Evolutionary conservation across 176 grass and related monocot species (phyloP).

Genomic region (Aegilops sharonensis): DNA sequence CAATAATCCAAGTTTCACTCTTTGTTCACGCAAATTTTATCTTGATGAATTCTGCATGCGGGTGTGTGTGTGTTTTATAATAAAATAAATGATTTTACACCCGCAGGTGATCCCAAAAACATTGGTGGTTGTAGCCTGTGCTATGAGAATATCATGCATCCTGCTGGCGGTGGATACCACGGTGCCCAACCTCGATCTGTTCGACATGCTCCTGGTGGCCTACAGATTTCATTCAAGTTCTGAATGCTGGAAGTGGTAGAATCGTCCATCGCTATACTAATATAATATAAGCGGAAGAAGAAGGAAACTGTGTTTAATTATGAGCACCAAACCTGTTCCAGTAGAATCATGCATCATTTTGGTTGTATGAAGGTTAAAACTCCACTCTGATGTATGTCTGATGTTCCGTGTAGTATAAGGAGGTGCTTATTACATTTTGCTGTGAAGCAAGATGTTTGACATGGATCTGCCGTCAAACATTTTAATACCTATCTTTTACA

Average conservation of each 20-base stretch:
- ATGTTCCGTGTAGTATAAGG: not conserved
- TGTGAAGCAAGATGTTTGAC: not conserved
- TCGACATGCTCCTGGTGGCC: not conserved
- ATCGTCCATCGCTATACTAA: not conserved
- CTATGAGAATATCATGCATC: not conserved
- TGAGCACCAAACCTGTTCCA: not conserved
- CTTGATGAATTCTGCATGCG: not conserved
- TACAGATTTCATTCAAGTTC: not conserved
- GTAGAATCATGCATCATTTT: not conserved
- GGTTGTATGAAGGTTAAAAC: not conserved
- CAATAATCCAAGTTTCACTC: not conserved
- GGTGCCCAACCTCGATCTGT: not conserved
- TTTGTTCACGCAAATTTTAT: not conserved
- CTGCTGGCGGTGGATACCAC: not conserved
- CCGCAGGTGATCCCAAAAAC: not conserved
- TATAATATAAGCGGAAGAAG: not conserved
- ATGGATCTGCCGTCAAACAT: not conserved
- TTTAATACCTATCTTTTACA: too few species aligned
- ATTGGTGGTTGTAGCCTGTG: slow-evolving; percentile 3
- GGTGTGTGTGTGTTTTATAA: not conserved
- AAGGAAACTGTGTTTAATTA: not conserved
- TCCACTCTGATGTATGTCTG: not conserved
- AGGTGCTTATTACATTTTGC: not conserved
- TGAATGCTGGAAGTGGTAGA: not conserved
- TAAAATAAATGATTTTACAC: not conserved